phyloP scores from a whole-genome alignment of 2,329 filamentous ascomycete genomes.

The Colletotrichum orbiculare region DNA sequence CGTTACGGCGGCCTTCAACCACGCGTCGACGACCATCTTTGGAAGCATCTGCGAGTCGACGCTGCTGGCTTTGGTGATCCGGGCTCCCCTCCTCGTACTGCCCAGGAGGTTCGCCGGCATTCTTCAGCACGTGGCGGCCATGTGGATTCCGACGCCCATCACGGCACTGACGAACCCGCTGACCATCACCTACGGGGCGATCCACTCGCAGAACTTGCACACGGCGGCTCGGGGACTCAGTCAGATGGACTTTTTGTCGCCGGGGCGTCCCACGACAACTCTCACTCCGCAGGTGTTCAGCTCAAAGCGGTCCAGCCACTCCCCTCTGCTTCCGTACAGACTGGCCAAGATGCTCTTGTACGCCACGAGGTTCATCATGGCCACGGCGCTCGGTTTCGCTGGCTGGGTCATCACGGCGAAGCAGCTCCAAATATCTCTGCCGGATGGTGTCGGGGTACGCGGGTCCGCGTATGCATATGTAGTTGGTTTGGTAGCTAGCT shows the following conservation, averaged over 20 bases:
- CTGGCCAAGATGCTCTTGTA: slow-evolving; percentile 92
- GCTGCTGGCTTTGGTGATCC: slow-evolving; percentile 81
- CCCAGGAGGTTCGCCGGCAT: slow-evolving; percentile 75
- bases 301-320: slow-evolving; percentile 40
- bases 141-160: slow-evolving; percentile 86
- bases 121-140: slow-evolving; percentile 79
- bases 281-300: slow-evolving; percentile 67
- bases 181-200: slow-evolving; percentile 90
- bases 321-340: slow-evolving; percentile 81
- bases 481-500: slow-evolving; percentile 89
- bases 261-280: slow-evolving; percentile 79
- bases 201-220: slow-evolving; percentile 87
- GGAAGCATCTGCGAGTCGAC: slow-evolving; percentile 93
- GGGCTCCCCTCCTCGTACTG: slow-evolving; percentile 86
- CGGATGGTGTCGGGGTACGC: slow-evolving; percentile 64
- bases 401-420: slow-evolving; percentile 97
- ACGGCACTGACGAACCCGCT: slow-evolving; percentile 90
- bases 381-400: slow-evolving; percentile 87
- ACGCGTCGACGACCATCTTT: slow-evolving; percentile 87
- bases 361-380: slow-evolving; percentile 91
- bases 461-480: slow-evolving; percentile 96
- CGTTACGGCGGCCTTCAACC: slow-evolving; percentile 82
- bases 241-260: slow-evolving; percentile 83
- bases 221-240: slow-evolving; percentile 82
- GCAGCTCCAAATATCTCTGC: slow-evolving; percentile 73